Evolutionary conservation across 208 protist genomes (phyloP).

Genomic region (Acanthamoeba rhysodes): DNA sequence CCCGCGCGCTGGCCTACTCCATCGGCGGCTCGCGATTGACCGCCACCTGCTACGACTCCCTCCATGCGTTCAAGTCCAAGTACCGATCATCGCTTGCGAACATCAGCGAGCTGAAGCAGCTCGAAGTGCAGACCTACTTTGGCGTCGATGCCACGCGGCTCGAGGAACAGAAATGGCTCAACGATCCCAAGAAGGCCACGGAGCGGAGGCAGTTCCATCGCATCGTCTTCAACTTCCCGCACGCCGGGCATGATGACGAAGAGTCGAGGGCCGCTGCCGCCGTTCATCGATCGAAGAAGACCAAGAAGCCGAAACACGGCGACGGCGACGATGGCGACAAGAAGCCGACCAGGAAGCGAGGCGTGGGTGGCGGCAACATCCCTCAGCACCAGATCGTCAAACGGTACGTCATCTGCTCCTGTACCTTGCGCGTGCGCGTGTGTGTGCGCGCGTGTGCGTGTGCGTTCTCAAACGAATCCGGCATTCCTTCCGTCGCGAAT

Average conservation of each 20-base stretch:
- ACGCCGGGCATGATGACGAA: not conserved
- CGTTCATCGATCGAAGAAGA: not conserved
- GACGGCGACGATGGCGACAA: too few relatives aligned
- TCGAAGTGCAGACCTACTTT: not conserved
- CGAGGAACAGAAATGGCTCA: not conserved
- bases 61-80: not conserved
- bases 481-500: too few relatives aligned
- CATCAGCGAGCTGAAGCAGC: not conserved
- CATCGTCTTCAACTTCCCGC: conserved; percentile 53
- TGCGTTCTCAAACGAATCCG: not conserved
- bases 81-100: not conserved
- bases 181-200: not conserved
- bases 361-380: not conserved
- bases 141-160: conserved; percentile 18
- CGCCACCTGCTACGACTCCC: not conserved
- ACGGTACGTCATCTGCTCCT: not conserved
- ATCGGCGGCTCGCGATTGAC: conserved; percentile 20
- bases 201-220: not conserved
- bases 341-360: too few relatives aligned
- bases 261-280: not conserved
- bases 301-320: not conserved
- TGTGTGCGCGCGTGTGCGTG: not conserved
- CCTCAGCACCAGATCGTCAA: not conserved
- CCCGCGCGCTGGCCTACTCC: not conserved
- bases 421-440: too few relatives aligned